Conservation (phyloP, 345 rosid genomes). For the Melaleuca quinquenervia region DNA sequence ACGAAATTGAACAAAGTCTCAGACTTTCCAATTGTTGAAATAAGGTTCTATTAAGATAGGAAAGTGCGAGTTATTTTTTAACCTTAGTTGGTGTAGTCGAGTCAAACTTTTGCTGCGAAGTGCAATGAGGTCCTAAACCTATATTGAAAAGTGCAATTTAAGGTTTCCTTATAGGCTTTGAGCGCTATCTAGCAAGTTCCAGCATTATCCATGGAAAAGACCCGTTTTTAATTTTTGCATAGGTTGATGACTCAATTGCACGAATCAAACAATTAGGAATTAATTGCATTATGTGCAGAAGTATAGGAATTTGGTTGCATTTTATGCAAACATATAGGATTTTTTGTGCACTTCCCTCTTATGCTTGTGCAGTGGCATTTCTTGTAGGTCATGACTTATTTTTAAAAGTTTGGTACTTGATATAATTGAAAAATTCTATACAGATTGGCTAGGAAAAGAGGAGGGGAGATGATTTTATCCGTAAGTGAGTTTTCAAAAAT, state of each 20-base stretch:
- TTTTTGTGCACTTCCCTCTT: background rate
- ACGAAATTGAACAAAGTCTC: rapidly evolving
- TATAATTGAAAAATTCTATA: too few species aligned
- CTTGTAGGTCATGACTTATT: background rate
- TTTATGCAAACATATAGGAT: background rate
- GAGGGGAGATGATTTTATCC: background rate
- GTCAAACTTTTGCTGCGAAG: background rate
- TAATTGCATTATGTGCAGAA: background rate
- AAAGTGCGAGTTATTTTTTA: background rate
- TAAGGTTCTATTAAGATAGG: rapidly evolving
- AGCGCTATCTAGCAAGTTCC: background rate
- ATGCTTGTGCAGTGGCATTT: background rate
- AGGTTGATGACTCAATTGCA: background rate
- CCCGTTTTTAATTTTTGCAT: background rate
- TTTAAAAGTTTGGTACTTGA: background rate
- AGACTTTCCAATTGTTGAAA: background rate
- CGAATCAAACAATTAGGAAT: background rate
- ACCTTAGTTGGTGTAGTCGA: background rate
- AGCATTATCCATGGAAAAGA: background rate
- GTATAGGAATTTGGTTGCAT: background rate
- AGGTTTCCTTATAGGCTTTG: background rate
- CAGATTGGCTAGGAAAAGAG: background rate
- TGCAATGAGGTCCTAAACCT: background rate
- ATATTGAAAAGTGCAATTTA: background rate
- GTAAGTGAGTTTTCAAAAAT: rapidly evolving